Evolutionary conservation across 306 rosid genomes (phyloP).

Genomic region (Quercus engelmannii): DNA sequence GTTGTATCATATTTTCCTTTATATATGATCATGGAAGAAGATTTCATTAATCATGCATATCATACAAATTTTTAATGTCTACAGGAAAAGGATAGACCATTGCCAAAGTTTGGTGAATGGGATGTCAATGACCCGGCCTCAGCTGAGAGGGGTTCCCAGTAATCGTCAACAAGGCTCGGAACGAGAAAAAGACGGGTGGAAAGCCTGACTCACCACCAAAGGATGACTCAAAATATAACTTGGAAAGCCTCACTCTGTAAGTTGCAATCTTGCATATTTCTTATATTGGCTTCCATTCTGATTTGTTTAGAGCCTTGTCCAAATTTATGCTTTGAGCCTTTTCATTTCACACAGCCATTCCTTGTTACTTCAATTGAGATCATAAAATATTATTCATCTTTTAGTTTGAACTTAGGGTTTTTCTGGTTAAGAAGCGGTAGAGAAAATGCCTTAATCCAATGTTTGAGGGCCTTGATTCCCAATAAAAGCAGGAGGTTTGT

Average conservation of each 20-base stretch:
- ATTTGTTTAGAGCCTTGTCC: not conserved
- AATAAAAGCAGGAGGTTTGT: not conserved
- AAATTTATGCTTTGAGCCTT: not conserved
- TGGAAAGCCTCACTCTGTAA: constrained; percentile 60
- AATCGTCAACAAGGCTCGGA: constrained; percentile 69
- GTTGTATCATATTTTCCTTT: not conserved
- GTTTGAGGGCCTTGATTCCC: not conserved
- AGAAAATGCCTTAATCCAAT: too few species aligned
- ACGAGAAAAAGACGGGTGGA: constrained; percentile 57
- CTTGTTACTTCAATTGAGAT: not conserved
- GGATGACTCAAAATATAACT: constrained; percentile 38
- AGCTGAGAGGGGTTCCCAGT: constrained; percentile 70
- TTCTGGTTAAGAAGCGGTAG: too few species aligned
- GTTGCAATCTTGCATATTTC: constrained; percentile 4
- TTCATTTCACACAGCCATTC: not conserved
- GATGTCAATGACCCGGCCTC: constrained; percentile 78
- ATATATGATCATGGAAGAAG: not conserved
- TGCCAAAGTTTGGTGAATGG: constrained; percentile 87
- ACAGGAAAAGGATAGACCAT: constrained; percentile 54
- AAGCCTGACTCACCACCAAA: constrained; percentile 49
- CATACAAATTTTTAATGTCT: not conserved
- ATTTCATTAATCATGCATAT: not conserved
- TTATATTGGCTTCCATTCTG: not conserved
- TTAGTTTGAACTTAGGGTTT: too few species aligned
- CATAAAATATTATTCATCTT: too few species aligned